phyloP scores from a whole-genome alignment of 1,284 basidiomycete species.

The Athelia psychrophila region DNA sequence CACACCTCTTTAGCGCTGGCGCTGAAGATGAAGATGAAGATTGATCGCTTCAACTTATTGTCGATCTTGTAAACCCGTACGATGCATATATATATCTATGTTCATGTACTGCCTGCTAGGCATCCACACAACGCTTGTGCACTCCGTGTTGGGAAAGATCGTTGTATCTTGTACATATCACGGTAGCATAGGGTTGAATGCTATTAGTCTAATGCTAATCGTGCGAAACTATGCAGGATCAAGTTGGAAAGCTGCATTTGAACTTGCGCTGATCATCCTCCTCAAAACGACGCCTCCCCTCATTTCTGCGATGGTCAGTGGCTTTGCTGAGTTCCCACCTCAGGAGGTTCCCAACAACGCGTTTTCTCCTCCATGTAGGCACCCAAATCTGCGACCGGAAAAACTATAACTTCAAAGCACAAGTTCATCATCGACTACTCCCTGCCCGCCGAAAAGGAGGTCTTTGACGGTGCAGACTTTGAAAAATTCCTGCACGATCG shows the following conservation, averaged over 20 bases:
- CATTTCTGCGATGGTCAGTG: slow-evolving; percentile 66
- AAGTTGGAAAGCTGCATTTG: too few relatives aligned
- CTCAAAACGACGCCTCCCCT: slow-evolving; percentile 4
- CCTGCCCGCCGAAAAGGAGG: slow-evolving; percentile 85
- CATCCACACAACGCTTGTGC: too few relatives aligned
- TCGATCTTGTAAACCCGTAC: slow-evolving; percentile 3
- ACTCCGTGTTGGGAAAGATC: too few relatives aligned
- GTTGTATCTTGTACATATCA: too few relatives aligned
- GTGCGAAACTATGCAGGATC: slow-evolving; percentile 37
- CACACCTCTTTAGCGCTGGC: slow-evolving; percentile 19
- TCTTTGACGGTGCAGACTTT: slow-evolving; percentile 90
- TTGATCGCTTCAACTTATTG: slow-evolving; percentile 18
- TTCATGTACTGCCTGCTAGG: slow-evolving; percentile 1
- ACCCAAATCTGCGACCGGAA: slow-evolving; percentile 62
- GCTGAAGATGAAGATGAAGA: slow-evolving; percentile 54
- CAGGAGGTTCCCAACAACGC: slow-evolving; percentile 77
- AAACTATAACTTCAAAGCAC: slow-evolving; percentile 70
- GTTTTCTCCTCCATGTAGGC: slow-evolving; percentile 39
- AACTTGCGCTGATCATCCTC: too few relatives aligned
- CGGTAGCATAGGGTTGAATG: too few relatives aligned
- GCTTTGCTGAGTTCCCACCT: slow-evolving; percentile 92
- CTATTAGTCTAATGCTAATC: too few relatives aligned
- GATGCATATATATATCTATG: slow-evolving; percentile 4
- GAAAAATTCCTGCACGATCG: slow-evolving; percentile 94
- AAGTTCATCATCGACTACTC: slow-evolving; percentile 96